Evolutionary conservation across 257 asterid genomes (phyloP).

Genomic region (Plantago ovata): DNA sequence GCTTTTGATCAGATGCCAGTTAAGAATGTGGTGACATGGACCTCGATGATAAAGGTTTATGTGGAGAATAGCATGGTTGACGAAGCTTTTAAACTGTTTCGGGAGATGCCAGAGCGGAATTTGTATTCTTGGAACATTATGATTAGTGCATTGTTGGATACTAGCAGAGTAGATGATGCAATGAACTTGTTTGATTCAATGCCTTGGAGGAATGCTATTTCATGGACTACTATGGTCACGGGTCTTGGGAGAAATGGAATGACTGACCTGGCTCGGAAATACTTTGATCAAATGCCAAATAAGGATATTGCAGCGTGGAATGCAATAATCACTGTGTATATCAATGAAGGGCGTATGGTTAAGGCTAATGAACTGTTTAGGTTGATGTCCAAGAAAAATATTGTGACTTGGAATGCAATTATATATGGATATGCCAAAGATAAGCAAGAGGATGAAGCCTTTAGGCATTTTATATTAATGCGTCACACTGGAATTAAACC

Average conservation of each 20-base stretch:
- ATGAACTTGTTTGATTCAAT: conserved; percentile 37
- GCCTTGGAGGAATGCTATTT: conserved; percentile 49
- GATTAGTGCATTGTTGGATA: conserved; percentile 44
- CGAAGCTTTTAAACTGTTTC: conserved; percentile 45
- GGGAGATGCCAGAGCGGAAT: conserved; percentile 41
- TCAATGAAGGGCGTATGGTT: conserved; percentile 28
- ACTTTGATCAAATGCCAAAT: conserved; percentile 53
- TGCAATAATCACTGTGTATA: conserved; percentile 56
- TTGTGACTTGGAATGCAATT: conserved; percentile 52
- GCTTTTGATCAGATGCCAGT: conserved; percentile 46
- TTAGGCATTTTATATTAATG: conserved; percentile 44
- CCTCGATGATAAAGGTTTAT: conserved; percentile 50
- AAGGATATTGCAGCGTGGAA: conserved; percentile 65
- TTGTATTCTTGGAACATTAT: conserved; percentile 51
- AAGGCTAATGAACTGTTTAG: conserved; percentile 30
- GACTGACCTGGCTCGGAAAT: conserved; percentile 42
- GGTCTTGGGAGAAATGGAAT: conserved; percentile 54
- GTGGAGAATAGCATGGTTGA: conserved; percentile 34
- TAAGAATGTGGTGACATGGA: conserved; percentile 50
- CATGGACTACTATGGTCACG: conserved; percentile 59
- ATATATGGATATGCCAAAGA: conserved; percentile 48
- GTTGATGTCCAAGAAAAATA: conserved; percentile 38
- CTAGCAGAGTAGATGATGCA: conserved; percentile 41
- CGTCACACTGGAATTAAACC: conserved; percentile 33
- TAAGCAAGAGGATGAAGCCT: conserved; percentile 42